These are phyloP conservation scores for Trametes maxima DNA, from an alignment of 768 basidiomycete species.

Conservation along the genomic window DNA sequence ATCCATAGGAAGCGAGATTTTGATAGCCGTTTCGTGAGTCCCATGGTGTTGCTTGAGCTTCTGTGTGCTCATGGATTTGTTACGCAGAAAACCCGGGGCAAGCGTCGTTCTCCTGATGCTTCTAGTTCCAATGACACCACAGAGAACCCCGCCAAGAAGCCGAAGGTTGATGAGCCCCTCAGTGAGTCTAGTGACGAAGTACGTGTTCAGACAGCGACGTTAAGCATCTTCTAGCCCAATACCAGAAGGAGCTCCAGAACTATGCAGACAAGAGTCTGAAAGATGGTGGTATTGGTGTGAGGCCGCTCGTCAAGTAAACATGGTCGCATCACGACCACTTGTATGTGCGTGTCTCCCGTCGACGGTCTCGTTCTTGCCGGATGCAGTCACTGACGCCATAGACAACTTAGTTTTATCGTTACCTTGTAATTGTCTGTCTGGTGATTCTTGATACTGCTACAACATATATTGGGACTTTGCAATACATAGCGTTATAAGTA, in stretches of 20 bases:
- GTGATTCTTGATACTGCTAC: not conserved
- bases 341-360: constrained; percentile 16
- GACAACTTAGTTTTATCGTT: constrained; percentile 9
- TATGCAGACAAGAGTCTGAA: constrained; percentile 44
- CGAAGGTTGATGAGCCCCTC: constrained; percentile 35
- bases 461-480: constrained; percentile 7
- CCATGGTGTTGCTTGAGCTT: not conserved
- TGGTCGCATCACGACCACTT: not conserved
- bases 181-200: constrained; percentile 33
- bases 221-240: constrained; percentile 36
- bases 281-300: constrained; percentile 45
- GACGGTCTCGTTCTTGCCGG: not conserved
- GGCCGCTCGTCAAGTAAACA: constrained; percentile 47
- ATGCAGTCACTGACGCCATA: not conserved
- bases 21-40: constrained; percentile 62
- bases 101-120: constrained; percentile 51
- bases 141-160: constrained; percentile 45
- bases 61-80: not conserved
- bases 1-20: constrained; percentile 57
- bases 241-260: constrained; percentile 45
- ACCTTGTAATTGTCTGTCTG: not conserved
- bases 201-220: not conserved
- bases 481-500: constrained; percentile 7
- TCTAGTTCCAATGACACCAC: constrained; percentile 35
- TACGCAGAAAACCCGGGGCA: constrained; percentile 57